Conservation (phyloP, 805 yeast species). For the Nakazawaea sp. region DNA sequence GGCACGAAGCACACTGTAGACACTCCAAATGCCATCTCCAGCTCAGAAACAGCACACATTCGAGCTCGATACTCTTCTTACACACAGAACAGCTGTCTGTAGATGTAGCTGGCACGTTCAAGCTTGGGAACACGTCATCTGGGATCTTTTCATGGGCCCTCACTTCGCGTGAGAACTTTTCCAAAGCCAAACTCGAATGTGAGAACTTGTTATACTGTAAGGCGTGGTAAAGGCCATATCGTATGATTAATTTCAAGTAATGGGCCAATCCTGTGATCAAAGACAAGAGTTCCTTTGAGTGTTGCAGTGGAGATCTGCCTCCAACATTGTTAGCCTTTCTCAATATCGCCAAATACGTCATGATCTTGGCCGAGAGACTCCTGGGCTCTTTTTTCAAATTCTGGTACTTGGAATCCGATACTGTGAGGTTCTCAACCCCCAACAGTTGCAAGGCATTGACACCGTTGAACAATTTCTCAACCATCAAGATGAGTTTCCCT, state of each 20-base stretch:
- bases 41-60: slow-evolving; percentile 57
- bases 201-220: slow-evolving; percentile 56
- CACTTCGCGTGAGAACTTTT: slow-evolving; percentile 51
- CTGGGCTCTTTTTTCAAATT: slow-evolving; percentile 61
- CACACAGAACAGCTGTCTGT: slow-evolving; percentile 76
- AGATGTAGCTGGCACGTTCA: slow-evolving; percentile 48
- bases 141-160: slow-evolving; percentile 37
- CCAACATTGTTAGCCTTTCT: slow-evolving; percentile 44
- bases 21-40: slow-evolving; percentile 82
- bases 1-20: slow-evolving; percentile 59
- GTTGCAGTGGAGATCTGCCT: slow-evolving; percentile 27
- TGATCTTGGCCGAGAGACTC: slow-evolving; percentile 80
- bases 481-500: slow-evolving; percentile 62
- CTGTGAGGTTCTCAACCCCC: slow-evolving; percentile 13
- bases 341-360: slow-evolving; percentile 79
- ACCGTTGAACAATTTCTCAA: slow-evolving; percentile 73
- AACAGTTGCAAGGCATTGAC: slow-evolving; percentile 43
- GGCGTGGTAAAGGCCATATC: slow-evolving; percentile 75
- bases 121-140: slow-evolving; percentile 28
- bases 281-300: slow-evolving; percentile 62
- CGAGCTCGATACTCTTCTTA: slow-evolving; percentile 72
- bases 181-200: slow-evolving; percentile 54
- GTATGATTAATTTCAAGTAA: slow-evolving; percentile 75
- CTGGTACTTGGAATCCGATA: slow-evolving; percentile 24
- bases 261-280: slow-evolving; percentile 91